Evolutionary conservation across 2,329 filamentous ascomycete species (phyloP).

Genomic region (Hypoxylon sp.): DNA sequence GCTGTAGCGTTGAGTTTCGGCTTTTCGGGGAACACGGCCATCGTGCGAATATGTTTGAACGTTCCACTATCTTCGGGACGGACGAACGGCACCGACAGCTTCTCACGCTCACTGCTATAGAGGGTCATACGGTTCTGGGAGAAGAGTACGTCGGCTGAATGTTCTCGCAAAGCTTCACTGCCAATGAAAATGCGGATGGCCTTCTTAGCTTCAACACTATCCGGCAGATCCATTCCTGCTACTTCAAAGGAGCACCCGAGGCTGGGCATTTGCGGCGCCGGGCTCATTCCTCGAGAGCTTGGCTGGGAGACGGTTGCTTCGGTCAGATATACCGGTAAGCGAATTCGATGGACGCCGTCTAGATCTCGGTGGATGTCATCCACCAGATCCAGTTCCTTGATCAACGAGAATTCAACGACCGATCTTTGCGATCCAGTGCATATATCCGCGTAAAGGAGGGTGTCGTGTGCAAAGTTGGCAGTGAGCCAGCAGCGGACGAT

Average conservation of each 20-base stretch:
- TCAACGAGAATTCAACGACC: conserved; percentile 76
- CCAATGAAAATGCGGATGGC: conserved; percentile 87
- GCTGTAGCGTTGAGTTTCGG: conserved; percentile 65
- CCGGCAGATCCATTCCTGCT: conserved; percentile 62
- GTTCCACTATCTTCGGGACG: conserved; percentile 84
- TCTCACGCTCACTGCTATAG: conserved; percentile 85
- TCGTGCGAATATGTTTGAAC: conserved; percentile 80
- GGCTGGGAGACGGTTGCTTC: conserved; percentile 85
- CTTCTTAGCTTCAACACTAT: conserved; percentile 61
- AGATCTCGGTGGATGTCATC: conserved; percentile 71
- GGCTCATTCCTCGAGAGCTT: conserved; percentile 74
- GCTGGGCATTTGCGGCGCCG: conserved; percentile 81
- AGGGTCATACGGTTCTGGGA: conserved; percentile 90
- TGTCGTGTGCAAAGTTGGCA: conserved; percentile 86
- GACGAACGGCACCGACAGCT: conserved; percentile 89
- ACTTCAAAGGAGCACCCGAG: conserved; percentile 82
- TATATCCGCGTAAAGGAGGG: conserved; percentile 87
- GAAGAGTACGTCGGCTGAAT: conserved; percentile 90
- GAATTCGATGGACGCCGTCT: conserved; percentile 73
- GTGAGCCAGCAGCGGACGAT: conserved; percentile 97
- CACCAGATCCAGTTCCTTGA: conserved; percentile 76
- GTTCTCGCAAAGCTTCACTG: conserved; percentile 83
- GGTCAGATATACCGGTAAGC: conserved; percentile 85
- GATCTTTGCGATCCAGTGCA: conserved; percentile 93
- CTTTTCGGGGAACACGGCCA: conserved; percentile 61